These are phyloP conservation scores for Cotoneaster glaucophyllus DNA, from an alignment of 306 rosid species.

Conservation along the genomic window DNA sequence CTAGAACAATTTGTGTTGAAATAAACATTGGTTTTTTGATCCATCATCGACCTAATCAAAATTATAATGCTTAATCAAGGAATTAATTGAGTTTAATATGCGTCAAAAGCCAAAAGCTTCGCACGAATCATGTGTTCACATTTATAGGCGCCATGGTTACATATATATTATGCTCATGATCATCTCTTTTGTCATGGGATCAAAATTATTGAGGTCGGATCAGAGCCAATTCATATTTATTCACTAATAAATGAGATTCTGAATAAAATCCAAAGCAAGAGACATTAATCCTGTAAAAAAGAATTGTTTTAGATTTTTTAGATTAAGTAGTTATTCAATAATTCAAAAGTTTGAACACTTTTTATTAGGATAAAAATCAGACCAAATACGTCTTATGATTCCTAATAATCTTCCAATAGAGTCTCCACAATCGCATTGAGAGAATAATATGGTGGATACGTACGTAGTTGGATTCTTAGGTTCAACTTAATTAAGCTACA, in stretches of 20 bases:
- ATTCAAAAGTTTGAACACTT: conserved; percentile 15
- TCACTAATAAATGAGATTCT: conserved; percentile 8
- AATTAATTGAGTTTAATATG: conserved; percentile 13
- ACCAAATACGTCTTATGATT: conserved; percentile 29
- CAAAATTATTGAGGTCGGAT: conserved; percentile 11
- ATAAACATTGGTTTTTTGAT: conserved; percentile 21
- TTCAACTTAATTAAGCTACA: conserved; percentile 13
- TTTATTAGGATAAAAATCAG: conserved; percentile 21
- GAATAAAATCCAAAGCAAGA: conserved; percentile 10
- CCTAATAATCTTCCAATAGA: conserved; percentile 31
- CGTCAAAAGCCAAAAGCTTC: conserved; percentile 42
- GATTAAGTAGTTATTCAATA: conserved; percentile 9
- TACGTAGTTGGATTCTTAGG: conserved; percentile 29
- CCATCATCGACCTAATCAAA: conserved; percentile 26
- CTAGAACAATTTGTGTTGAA: conserved; percentile 10
- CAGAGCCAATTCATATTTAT: conserved; percentile 2
- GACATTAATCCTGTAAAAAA: neutral
- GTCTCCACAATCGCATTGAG: conserved; percentile 36
- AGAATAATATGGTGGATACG: conserved; percentile 37
- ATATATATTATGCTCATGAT: neutral
- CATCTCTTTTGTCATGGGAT: neutral
- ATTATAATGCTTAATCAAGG: conserved; percentile 13
- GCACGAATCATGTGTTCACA: conserved; percentile 29
- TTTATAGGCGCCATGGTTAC: neutral
- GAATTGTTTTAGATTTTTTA: conserved; percentile 14